Conservation (phyloP, 345 rosid genomes). For the Anastatica hierochuntica region DNA sequence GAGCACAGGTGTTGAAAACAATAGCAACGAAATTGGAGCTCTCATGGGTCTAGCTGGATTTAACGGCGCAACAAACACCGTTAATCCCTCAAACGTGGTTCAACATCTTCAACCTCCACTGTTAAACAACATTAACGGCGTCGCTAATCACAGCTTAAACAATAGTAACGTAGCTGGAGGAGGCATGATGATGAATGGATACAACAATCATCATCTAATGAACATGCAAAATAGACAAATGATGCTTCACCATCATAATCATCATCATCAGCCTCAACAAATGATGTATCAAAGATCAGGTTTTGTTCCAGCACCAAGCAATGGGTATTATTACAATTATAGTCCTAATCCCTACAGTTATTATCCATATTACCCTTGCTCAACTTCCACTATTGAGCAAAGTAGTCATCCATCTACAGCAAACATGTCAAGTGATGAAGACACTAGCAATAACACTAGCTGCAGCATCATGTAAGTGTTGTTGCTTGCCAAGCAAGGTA, state of each 20-base stretch:
- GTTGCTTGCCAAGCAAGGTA: constrained; percentile 10
- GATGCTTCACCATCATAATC: constrained; percentile 24
- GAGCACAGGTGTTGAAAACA: constrained; percentile 21
- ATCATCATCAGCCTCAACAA: constrained; percentile 45
- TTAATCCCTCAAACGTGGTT: constrained; percentile 17
- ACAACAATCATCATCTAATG: constrained; percentile 16
- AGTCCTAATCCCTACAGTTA: constrained; percentile 29
- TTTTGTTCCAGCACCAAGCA: constrained; percentile 38
- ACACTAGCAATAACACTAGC: constrained; percentile 7
- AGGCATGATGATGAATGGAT: constrained; percentile 31
- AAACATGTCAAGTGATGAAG: constrained; percentile 12
- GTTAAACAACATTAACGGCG: constrained; percentile 39
- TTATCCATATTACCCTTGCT: constrained; percentile 29
- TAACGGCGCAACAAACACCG: constrained; percentile 20
- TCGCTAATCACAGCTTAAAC: constrained; percentile 29
- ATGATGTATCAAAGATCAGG: constrained; percentile 62
- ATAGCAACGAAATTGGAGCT: constrained; percentile 32
- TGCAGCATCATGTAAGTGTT: constrained; percentile 19
- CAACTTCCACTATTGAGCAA: constrained; percentile 4
- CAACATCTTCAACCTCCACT: constrained; percentile 33
- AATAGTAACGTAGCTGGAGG: constrained; percentile 12
- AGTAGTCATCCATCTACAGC: constrained; percentile 24
- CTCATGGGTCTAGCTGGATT: constrained; percentile 47
- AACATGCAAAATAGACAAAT: constrained; percentile 39
- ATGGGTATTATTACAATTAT: constrained; percentile 48